phyloP scores from a whole-genome alignment of 2,329 filamentous ascomycete genomes.

The Cladosporium sp. region DNA sequence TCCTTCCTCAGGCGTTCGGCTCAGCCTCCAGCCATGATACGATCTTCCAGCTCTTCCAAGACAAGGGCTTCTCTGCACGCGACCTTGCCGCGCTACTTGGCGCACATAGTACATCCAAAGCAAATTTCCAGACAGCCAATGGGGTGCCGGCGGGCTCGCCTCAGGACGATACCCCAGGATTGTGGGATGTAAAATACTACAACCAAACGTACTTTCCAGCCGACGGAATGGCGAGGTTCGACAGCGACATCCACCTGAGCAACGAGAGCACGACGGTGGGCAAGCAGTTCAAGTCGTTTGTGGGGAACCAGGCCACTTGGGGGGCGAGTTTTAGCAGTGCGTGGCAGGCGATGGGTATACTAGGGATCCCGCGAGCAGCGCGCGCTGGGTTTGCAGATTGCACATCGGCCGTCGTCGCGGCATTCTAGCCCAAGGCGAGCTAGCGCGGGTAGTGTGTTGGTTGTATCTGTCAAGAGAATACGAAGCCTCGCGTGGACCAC shows the following conservation, averaged over 20 bases:
- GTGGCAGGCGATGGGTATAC: constrained; percentile 22
- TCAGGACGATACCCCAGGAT: constrained; percentile 51
- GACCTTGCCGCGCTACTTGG: constrained; percentile 58
- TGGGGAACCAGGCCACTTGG: constrained; percentile 38
- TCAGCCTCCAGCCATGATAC: constrained; percentile 38
- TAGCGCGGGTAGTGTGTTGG: neutral
- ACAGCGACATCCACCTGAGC: constrained; percentile 36
- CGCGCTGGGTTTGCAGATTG: constrained; percentile 22
- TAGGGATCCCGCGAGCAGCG: constrained; percentile 10
- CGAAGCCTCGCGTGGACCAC: neutral
- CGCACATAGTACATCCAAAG: constrained; percentile 53
- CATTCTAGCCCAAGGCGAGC: constrained; percentile 1
- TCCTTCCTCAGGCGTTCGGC: constrained; percentile 48
- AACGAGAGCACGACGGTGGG: constrained; percentile 31
- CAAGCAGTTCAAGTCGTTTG: constrained; percentile 38
- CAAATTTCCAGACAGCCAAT: constrained; percentile 39
- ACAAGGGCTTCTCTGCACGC: constrained; percentile 52
- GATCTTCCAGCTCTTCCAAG: constrained; percentile 50
- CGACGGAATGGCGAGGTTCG: constrained; percentile 32
- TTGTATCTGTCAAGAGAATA: neutral
- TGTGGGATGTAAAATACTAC: constrained; percentile 56
- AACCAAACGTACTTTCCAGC: constrained; percentile 34
- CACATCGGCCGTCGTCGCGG: constrained; percentile 18
- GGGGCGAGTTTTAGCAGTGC: constrained; percentile 23
- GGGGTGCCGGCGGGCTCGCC: constrained; percentile 37